A percentile compares a stretch with the other conserved stretches of the same genome.
Evolutionary conservation across 2,329 filamentous ascomycete genomes (phyloP).

Genomic region (Arthroderma uncinatum): DNA sequence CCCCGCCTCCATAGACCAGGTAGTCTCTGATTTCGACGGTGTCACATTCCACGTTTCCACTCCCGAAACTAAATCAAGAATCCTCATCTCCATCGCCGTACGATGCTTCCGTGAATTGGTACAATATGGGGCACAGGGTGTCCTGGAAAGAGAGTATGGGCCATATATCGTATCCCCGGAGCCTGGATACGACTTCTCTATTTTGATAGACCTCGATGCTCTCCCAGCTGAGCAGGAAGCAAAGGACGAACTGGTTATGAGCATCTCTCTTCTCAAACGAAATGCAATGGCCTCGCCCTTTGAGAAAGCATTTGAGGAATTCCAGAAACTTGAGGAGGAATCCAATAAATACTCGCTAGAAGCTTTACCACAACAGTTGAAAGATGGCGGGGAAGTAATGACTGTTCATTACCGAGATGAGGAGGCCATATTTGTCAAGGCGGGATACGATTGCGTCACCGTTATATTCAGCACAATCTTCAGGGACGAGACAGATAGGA

Average conservation of each 20-base stretch:
- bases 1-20: slow-evolving; percentile 87
- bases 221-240: slow-evolving; percentile 76
- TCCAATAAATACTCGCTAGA: slow-evolving; percentile 89
- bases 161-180: slow-evolving; percentile 80
- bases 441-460: slow-evolving; percentile 90
- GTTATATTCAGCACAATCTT: slow-evolving; percentile 99
- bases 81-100: slow-evolving; percentile 87
- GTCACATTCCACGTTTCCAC: slow-evolving; percentile 98
- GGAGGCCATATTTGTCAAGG: slow-evolving; percentile 98
- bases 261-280: slow-evolving; percentile 85
- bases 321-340: slow-evolving; percentile 74
- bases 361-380: slow-evolving; percentile 79
- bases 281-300: slow-evolving; percentile 99
- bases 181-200: slow-evolving; percentile 89
- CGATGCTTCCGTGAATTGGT: slow-evolving; percentile 90
- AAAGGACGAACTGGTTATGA: slow-evolving; percentile 72
- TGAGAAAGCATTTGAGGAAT: slow-evolving; percentile 90
- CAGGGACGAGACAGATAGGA: slow-evolving; percentile 90
- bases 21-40: slow-evolving; percentile 97
- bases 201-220: slow-evolving; percentile 77
- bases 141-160: slow-evolving; percentile 90
- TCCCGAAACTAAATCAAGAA: slow-evolving; percentile 84
- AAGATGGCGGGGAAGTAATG: slow-evolving; percentile 85
- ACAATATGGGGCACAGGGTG: slow-evolving; percentile 80
- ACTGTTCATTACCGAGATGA: slow-evolving; percentile 97